phyloP scores from a whole-genome alignment of 1,284 basidiomycete genomes.

The Porodaedalea pini region DNA sequence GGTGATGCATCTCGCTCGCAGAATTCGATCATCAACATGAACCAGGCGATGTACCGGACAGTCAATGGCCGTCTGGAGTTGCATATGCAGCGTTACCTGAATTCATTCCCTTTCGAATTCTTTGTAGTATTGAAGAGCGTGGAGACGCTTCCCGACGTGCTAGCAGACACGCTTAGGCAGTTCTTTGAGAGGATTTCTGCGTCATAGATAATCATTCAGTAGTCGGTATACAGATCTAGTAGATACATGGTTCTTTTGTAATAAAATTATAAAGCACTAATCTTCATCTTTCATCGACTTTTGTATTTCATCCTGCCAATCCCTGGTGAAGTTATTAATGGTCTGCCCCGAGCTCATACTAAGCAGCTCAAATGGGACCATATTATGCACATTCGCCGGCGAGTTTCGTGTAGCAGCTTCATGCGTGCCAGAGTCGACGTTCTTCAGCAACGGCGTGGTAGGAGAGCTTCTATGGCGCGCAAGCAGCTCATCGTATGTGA shows the following conservation, averaged over 20 bases:
- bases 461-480: constrained; percentile 30
- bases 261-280: background rate
- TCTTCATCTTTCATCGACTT: constrained; percentile 29
- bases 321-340: constrained; percentile 67
- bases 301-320: constrained; percentile 60
- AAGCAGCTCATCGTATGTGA: constrained; percentile 77
- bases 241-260: no score
- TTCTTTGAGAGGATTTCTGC: constrained; percentile 77
- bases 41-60: constrained; percentile 84
- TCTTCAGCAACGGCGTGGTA: constrained; percentile 50
- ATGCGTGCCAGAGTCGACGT: constrained; percentile 72
- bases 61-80: constrained; percentile 88
- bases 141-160: constrained; percentile 87
- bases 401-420: constrained; percentile 62
- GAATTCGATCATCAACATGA: constrained; percentile 90
- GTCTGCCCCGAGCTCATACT: constrained; percentile 71
- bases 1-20: constrained; percentile 31
- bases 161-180: constrained; percentile 90
- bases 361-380: constrained; percentile 88
- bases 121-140: constrained; percentile 92
- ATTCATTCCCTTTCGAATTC: constrained; percentile 98
- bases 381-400: constrained; percentile 82
- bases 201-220: no score
- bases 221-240: no score
- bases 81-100: constrained; percentile 86